Conservation (phyloP, 768 basidiomycete genomes). For the Ramaria sp. region DNA sequence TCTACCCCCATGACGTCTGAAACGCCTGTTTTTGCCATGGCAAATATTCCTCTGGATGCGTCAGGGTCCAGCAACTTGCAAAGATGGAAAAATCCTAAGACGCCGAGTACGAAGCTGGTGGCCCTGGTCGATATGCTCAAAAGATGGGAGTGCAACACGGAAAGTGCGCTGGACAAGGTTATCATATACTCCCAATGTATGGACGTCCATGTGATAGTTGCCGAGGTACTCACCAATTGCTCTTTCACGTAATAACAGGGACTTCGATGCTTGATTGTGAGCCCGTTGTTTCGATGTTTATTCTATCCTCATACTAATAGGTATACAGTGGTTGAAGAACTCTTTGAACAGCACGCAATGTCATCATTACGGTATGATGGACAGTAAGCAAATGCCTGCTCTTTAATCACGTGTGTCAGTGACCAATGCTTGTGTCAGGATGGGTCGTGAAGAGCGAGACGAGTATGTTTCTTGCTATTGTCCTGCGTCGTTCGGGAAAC, state of each 20-base stretch:
- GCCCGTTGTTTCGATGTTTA: not conserved
- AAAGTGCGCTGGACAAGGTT: slow-evolving; percentile 45
- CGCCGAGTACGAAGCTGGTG: slow-evolving; percentile 56
- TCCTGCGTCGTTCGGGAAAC: not conserved
- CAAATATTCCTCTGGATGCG: not conserved
- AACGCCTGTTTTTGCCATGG: not conserved
- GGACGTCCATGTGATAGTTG: slow-evolving; percentile 41
- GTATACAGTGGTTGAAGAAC: slow-evolving; percentile 30
- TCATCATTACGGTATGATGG: slow-evolving; percentile 54
- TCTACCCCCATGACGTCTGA: not conserved
- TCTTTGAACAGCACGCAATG: slow-evolving; percentile 49
- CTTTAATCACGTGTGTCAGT: not conserved
- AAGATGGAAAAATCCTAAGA: slow-evolving; percentile 1
- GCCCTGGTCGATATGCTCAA: slow-evolving; percentile 44
- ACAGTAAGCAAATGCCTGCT: slow-evolving; percentile 15
- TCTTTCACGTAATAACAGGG: not conserved
- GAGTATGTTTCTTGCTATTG: slow-evolving; percentile 3
- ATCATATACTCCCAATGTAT: slow-evolving; percentile 63
- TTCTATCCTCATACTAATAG: not conserved
- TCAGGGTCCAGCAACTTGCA: not conserved
- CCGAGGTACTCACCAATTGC: slow-evolving; percentile 35
- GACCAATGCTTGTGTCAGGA: slow-evolving; percentile 16
- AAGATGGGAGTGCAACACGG: slow-evolving; percentile 34
- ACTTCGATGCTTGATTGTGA: slow-evolving; percentile 9
- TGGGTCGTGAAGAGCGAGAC: slow-evolving; percentile 46